Base-by-base conservation (phyloP, 345 rosid genomes). In the Arabis hirsuta region DNA sequence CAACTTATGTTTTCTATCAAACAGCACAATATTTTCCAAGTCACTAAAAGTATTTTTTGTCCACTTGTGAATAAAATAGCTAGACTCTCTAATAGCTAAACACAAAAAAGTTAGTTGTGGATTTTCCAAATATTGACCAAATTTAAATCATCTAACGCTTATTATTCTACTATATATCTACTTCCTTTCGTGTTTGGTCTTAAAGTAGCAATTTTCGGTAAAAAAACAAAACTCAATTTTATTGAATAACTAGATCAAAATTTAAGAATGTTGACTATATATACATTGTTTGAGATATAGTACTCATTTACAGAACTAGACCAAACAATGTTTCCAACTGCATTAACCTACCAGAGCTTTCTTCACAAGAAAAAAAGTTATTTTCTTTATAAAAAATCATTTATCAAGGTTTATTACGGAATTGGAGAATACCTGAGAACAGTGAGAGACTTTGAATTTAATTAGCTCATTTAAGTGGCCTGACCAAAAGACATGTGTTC, bases 401-500 rank as follows among this genome's bases (percentile, higher is more conserved):
- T 26, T 6, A 34, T 6, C 64, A 58, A 58, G 51, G 20, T 41
- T 41, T 51, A 58, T 22, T 51, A 51, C 32, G 41, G 42, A 67
- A 48, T 13, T 10, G 31, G 42, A 62, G 62, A 42, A 34, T 22
- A 59, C 69, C 68, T 67, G 73, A 55, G 62, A 44, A 55, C 50
- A 63, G 50, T 54, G 31, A 48, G 31, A 48, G 43, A 36, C 42
- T 24, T 47, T 43, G 32, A 55, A 24, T 38, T 32, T 43, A 34
- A 16, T 71, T 9, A 2, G 31, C 32, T 55, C 71, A 56, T 46
- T 65, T 5, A 73, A 46, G 13, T 39, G 51, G 13, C 68, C 79
- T 68, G 74, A 75, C 70, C 74, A 45, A 38, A 46, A 7, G 63
- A 58, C 79, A 62, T 68, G 79, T 62, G 79, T 75, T 53, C 58